Conservation (phyloP, 176 grass and related monocot genomes). For the Puya raimondii region DNA sequence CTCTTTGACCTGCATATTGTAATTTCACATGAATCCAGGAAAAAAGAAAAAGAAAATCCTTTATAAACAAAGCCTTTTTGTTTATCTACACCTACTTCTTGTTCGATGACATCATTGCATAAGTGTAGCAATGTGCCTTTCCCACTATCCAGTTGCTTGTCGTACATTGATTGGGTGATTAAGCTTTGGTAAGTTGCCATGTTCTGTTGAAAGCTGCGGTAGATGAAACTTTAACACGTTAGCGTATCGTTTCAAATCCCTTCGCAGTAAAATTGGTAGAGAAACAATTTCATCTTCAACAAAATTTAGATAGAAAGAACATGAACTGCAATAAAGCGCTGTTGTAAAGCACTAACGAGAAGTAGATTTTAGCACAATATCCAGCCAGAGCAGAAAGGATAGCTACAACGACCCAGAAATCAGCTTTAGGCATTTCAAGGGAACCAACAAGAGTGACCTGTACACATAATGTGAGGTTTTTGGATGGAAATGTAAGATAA, state of each 20-base stretch:
- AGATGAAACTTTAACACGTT: slow-evolving; percentile 6
- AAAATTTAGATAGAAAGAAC: slow-evolving; percentile 11
- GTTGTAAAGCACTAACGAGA: slow-evolving; percentile 62
- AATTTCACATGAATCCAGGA: not conserved
- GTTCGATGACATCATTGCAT: slow-evolving; percentile 94
- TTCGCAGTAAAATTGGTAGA: not conserved
- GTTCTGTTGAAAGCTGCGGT: slow-evolving; percentile 89
- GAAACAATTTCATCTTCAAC: not conserved
- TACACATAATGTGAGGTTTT: slow-evolving; percentile 8
- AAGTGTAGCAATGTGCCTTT: slow-evolving; percentile 93
- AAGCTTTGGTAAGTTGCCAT: slow-evolving; percentile 92
- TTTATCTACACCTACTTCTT: slow-evolving; percentile 55
- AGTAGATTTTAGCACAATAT: slow-evolving; percentile 99
- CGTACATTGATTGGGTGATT: slow-evolving; percentile 98
- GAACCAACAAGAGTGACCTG: slow-evolving; percentile 88
- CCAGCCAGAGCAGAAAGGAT: slow-evolving; percentile 82
- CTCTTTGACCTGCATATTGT: slow-evolving; percentile 66
- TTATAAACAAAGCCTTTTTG: not conserved
- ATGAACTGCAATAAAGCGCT: not conserved
- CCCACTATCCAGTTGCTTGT: slow-evolving; percentile 96
- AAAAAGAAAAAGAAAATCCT: not conserved
- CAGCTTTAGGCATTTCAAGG: slow-evolving; percentile 93
- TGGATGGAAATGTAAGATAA: slow-evolving; percentile 9
- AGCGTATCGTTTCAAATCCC: not conserved
- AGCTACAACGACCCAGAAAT: slow-evolving; percentile 82